Base-by-base conservation (phyloP, 139 green algal species). In the Parachlorella kessleri region DNA sequence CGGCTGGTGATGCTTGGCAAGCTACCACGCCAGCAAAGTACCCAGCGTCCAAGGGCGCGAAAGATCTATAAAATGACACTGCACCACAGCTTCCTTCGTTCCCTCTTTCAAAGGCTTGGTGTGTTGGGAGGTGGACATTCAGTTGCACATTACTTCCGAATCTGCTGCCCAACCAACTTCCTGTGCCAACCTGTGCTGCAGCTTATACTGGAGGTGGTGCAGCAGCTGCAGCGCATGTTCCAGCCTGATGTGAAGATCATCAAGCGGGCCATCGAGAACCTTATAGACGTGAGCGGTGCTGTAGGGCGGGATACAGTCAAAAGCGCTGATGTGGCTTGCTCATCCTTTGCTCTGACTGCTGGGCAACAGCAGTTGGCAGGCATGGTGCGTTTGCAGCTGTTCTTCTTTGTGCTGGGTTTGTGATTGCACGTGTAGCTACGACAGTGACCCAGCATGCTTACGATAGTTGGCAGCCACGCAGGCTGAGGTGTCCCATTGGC, bases 171-270 rank as follows among this genome's bases (percentile, higher is more conserved):
- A n/a, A n/a, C n/a, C n/a, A n/a, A n/a, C n/a, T n/a, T n/a, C n/a
- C n/a, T n/a, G n/a, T 24, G 1, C 24, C 28, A 4, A 30, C 5
- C 28, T 35, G 48, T 3, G 37, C 37, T 55, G 76, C 88, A 98
- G 89, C 90, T 99, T 64, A 88, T 97, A n/a, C 75, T 98, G 69
- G 95, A 99, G 88, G 96, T 98, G 55, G 91, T 98, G 74, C 87
- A 97, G 84, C 97, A 99, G 92, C 93, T 99, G 70, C 87, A 90
- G 59, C 86, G 89, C 78, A 98, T 97, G 94, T 99, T 99, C 92
- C 93, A 95, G 78, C 95, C 97, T 10, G 97, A 99, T 80, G 91
- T 99, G 70, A 96, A 96, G 85, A 85, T 96, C 6, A 98, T 99
- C 88, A 99, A 99, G 93, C 95, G 97, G 84, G 80, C 91, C 23